phyloP scores from a whole-genome alignment of 164 flowering plant species.

The Aristolochia californica region DNA sequence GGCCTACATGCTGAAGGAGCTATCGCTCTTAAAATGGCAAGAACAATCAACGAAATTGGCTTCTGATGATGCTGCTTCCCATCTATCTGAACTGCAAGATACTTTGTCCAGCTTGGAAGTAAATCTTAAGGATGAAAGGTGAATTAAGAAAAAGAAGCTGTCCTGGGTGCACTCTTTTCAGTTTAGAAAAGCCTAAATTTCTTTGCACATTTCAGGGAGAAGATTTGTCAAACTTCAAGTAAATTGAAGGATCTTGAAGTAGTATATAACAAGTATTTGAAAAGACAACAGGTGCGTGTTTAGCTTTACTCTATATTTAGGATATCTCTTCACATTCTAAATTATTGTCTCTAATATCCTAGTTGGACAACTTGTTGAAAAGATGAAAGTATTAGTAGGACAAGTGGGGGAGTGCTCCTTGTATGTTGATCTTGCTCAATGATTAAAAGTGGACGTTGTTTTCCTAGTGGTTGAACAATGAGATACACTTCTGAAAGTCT shows the following conservation, averaged over 20 bases:
- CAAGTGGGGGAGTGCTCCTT: too few species aligned
- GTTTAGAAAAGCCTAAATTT: too few species aligned
- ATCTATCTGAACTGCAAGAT: slow-evolving; percentile 41
- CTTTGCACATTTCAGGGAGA: slow-evolving; percentile 37
- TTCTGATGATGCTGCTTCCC: slow-evolving; percentile 43
- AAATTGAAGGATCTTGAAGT: slow-evolving; percentile 71
- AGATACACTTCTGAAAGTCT: background rate
- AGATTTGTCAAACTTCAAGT: slow-evolving; percentile 41
- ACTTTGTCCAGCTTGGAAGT: slow-evolving; percentile 52
- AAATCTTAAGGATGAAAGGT: slow-evolving; percentile 69
- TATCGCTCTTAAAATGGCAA: slow-evolving; percentile 81
- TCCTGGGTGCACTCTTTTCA: too few species aligned
- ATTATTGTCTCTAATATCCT: too few species aligned
- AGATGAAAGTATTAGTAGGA: too few species aligned
- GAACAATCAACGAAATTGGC: slow-evolving; percentile 83
- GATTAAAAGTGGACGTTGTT: too few species aligned
- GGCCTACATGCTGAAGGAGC: slow-evolving; percentile 82
- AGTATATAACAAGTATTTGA: slow-evolving; percentile 55
- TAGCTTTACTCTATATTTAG: too few species aligned
- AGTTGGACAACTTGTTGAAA: background rate
- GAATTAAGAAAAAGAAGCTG: background rate
- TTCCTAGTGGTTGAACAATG: too few species aligned
- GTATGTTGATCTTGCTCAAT: too few species aligned
- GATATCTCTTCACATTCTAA: too few species aligned
- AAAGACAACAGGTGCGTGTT: slow-evolving; percentile 60